These are phyloP conservation scores for Globisporangium megalacanthum DNA, from an alignment of 352 stramenopile genomes.

Conservation along the genomic window DNA sequence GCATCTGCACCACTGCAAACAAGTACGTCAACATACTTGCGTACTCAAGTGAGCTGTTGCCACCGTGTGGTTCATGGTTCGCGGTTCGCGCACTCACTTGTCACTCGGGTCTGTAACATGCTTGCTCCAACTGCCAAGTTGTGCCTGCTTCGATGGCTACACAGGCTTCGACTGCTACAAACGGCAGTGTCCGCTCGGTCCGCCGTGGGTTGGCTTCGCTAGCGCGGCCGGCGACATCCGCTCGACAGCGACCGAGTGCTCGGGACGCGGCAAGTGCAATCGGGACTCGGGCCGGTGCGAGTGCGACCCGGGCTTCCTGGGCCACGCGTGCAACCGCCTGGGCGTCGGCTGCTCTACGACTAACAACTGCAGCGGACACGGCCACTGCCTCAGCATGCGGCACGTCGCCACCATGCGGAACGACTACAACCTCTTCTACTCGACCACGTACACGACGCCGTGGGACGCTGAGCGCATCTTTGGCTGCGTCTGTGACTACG, in stretches of 20 bases:
- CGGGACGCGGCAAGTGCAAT: slow-evolving; percentile 76
- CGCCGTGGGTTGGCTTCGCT: slow-evolving; percentile 55
- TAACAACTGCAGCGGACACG: slow-evolving; percentile 83
- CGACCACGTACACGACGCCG: slow-evolving; percentile 38
- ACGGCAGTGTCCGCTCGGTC: slow-evolving; percentile 64
- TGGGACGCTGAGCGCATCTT: slow-evolving; percentile 87
- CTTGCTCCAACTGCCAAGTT: slow-evolving; percentile 31
- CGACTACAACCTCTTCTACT: slow-evolving; percentile 59
- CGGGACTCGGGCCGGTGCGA: slow-evolving; percentile 62
- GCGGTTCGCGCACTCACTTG: too few species aligned
- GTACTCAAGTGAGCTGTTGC: not conserved
- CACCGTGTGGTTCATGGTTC: too few species aligned
- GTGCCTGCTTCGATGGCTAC: slow-evolving; percentile 81
- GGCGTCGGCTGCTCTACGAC: slow-evolving; percentile 52
- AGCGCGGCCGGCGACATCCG: slow-evolving; percentile 35
- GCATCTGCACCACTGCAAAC: slow-evolving; percentile 47
- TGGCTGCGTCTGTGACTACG: slow-evolving; percentile 86
- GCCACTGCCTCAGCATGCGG: slow-evolving; percentile 80
- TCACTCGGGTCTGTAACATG: slow-evolving; percentile 6
- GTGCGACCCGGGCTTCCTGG: slow-evolving; percentile 74
- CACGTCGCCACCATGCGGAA: slow-evolving; percentile 41
- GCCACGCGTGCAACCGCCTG: slow-evolving; percentile 55
- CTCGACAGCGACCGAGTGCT: slow-evolving; percentile 47
- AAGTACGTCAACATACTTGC: slow-evolving; percentile 21
- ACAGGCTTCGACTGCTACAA: slow-evolving; percentile 83